A percentile compares a stretch with the other conserved stretches of the same genome.
These are phyloP conservation scores for Friedmanniomyces simplex DNA, from an alignment of 495 filamentous ascomycete species.

Conservation along the genomic window DNA sequence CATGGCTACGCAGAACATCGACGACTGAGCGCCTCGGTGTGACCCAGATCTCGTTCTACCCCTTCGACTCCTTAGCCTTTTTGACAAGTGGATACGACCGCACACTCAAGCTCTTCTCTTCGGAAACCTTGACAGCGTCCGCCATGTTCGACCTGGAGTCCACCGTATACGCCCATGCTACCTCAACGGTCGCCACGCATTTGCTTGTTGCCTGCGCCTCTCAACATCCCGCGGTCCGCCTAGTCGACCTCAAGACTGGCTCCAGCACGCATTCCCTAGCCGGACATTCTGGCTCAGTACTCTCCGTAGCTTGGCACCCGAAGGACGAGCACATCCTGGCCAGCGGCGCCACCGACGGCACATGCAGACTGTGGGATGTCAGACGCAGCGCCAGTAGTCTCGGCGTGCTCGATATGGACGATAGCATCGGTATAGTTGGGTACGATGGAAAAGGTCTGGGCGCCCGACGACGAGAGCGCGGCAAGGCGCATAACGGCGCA, in stretches of 20 bases:
- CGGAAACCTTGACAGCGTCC: slow-evolving; percentile 47
- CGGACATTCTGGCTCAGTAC: slow-evolving; percentile 59
- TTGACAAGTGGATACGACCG: slow-evolving; percentile 76
- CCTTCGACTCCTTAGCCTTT: slow-evolving; percentile 72
- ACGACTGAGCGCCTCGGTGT: slow-evolving; percentile 52
- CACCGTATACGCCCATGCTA: slow-evolving; percentile 63
- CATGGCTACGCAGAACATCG: slow-evolving; percentile 3
- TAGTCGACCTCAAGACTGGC: slow-evolving; percentile 74
- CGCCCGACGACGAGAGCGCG: slow-evolving; percentile 36
- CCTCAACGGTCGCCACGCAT: slow-evolving; percentile 59
- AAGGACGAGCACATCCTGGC: slow-evolving; percentile 66
- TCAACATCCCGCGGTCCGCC: slow-evolving; percentile 64
- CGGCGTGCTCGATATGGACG: slow-evolving; percentile 68
- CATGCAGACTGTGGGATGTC: slow-evolving; percentile 75
- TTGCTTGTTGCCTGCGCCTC: slow-evolving; percentile 76
- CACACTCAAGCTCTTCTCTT: slow-evolving; percentile 68
- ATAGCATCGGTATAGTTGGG: slow-evolving; percentile 52
- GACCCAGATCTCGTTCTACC: slow-evolving; percentile 78
- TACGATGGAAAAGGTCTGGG: slow-evolving; percentile 40
- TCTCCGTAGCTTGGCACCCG: slow-evolving; percentile 72
- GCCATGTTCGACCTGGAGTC: slow-evolving; percentile 61
- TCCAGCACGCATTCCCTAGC: slow-evolving; percentile 64
- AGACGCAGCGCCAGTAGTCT: slow-evolving; percentile 61
- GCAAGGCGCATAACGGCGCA: slow-evolving; percentile 61
- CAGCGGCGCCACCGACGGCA: slow-evolving; percentile 66